Evolutionary conservation across 805 yeast species (phyloP).

Genomic region (Metschnikowia chrysomelidarum): DNA sequence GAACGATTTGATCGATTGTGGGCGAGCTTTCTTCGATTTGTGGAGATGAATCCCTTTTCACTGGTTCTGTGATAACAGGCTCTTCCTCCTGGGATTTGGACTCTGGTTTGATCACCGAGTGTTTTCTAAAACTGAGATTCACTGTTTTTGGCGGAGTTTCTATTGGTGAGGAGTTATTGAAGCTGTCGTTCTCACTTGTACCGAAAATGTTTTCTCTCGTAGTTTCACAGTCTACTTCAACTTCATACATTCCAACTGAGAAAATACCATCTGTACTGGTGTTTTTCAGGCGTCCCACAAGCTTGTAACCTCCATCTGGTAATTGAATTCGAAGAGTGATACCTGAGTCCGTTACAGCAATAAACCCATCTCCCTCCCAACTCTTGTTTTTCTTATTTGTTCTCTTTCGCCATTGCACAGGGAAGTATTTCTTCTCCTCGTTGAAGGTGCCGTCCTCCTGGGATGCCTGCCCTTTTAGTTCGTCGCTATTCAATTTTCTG

Average conservation of each 20-base stretch:
- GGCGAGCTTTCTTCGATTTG: neutral
- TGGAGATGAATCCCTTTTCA: neutral
- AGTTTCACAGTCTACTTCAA: conserved; percentile 48
- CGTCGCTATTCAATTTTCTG: no score
- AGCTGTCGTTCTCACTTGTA: no score
- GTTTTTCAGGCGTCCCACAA: conserved; percentile 15
- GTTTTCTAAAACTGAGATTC: no score
- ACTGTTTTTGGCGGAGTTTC: no score
- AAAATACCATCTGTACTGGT: conserved; percentile 31
- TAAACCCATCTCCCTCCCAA: conserved; percentile 91
- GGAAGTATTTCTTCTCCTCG: conserved; percentile 14
- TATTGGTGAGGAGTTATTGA: no score
- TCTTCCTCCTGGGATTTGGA: neutral
- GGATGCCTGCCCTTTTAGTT: no score
- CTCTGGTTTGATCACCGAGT: neutral
- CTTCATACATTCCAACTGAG: conserved; percentile 56
- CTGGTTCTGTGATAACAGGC: neutral
- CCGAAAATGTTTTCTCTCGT: conserved; percentile 11
- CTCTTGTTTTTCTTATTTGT: conserved; percentile 79
- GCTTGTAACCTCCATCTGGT: conserved; percentile 22
- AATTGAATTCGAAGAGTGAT: conserved; percentile 29
- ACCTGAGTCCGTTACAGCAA: conserved; percentile 32
- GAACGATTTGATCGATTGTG: conserved; percentile 3
- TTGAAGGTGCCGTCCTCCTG: no score
- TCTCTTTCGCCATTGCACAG: conserved; percentile 67